A percentile compares a stretch with the other conserved stretches of the same genome.
Conservation (phyloP, 78 protist genomes). For the Dictyostelium brefeldianum region DNA sequence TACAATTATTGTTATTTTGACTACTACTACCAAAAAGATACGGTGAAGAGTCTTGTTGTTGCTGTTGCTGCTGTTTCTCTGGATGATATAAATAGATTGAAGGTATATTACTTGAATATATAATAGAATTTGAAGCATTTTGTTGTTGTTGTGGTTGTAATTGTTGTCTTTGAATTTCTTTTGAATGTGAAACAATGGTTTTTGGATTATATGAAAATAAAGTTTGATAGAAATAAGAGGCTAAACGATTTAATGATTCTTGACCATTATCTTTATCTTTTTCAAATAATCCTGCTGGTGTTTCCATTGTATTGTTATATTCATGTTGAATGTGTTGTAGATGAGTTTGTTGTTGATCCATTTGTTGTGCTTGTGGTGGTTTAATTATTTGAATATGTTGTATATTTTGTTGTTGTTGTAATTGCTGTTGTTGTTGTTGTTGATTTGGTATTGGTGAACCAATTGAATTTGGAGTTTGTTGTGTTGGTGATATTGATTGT, state of each 20-base stretch:
- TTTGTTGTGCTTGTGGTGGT: neutral
- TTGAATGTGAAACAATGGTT: neutral
- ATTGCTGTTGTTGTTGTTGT: neutral
- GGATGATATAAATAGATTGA: neutral
- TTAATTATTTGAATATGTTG: neutral
- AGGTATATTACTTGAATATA: neutral
- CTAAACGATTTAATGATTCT: conserved; percentile 4
- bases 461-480: neutral
- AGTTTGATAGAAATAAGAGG: conserved; percentile 27
- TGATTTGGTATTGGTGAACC: neutral
- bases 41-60: neutral
- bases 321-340: neutral
- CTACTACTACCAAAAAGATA: too few species aligned
- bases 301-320: neutral
- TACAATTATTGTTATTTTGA: too few species aligned
- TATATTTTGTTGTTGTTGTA: neutral
- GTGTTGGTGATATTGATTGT: neutral
- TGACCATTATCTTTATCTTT: neutral
- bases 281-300: neutral
- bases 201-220: conserved; percentile 24
- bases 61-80: neutral
- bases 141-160: neutral
- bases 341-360: neutral
- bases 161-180: neutral
- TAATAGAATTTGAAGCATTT: neutral